Base-by-base conservation (phyloP, 495 filamentous ascomycete species). In the Penicillium longicatenatum region DNA sequence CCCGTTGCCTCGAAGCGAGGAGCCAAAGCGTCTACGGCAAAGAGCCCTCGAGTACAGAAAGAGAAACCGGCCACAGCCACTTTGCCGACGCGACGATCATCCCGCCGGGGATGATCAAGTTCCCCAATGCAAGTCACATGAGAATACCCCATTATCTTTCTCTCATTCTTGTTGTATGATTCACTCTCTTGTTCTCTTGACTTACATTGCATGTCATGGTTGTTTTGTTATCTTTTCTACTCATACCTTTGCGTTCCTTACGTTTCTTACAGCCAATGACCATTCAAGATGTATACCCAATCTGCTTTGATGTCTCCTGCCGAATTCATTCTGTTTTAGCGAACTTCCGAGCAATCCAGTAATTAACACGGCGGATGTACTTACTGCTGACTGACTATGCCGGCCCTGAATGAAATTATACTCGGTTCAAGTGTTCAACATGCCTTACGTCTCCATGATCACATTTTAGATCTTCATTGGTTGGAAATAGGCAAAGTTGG, bases 1-100 rank as follows among this genome's bases (percentile, higher is more conserved):
- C 64, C 70, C 29, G 42, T 65, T 17, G 57, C 55, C 9, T 54
- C 70, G 30, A 75, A 68, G 30, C 60, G 60, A 50, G 58, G 55
- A 12, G 41, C 30, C 47, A 64, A 59, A 54, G 49, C 57, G 9
- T 45, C 66, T 3, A 58, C 59, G 26, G 24, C 59, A 1, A 69
- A 64, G 47, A 62, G 22, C 20, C 19, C 39, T 26, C 37, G 41
- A 33, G 24, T 20, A 31, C 16, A 22, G 21, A 54, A 54, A 39
- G 44, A 42, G 39, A 56, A 17, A 48, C 57, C 65, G 7, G 53
- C 50, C 12, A 69, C 63, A 39, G 62, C 69, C 4, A 65, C 66
- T 29, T 50, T 75, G 44, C 75, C 75, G n/a, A 72, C 72, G 2
- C 68, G 76, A 31, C 72, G 75, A 42, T 75, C 75, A 8, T 73